A percentile compares a stretch with the other conserved stretches of the same genome.
Conservation (phyloP, 768 basidiomycete species). For the Mycena galopus region DNA sequence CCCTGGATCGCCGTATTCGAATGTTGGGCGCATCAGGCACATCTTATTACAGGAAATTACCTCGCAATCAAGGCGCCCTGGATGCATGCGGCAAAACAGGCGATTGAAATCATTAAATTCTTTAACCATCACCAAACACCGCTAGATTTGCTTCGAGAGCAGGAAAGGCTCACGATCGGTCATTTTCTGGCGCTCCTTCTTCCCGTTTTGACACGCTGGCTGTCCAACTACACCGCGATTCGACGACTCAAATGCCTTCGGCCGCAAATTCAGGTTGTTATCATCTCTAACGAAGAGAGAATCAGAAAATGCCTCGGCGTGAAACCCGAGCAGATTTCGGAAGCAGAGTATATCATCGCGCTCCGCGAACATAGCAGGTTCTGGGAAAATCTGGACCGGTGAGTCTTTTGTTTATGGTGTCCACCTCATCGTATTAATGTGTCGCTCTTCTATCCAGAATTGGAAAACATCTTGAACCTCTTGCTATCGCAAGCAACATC, state of each 20-base stretch:
- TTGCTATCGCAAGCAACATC: neutral
- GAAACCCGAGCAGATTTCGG: conserved; percentile 6
- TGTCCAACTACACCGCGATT: neutral
- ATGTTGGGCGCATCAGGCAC: conserved; percentile 35
- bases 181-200: conserved; percentile 34
- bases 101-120: conserved; percentile 41
- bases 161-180: conserved; percentile 27
- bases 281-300: neutral
- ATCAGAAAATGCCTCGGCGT: neutral
- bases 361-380: conserved; percentile 38
- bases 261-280: neutral
- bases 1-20: neutral
- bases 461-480: neutral
- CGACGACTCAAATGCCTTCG: neutral
- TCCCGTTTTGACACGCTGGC: conserved; percentile 26
- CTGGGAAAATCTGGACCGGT: conserved; percentile 43
- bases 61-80: conserved; percentile 10
- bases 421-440: neutral
- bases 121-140: conserved; percentile 45
- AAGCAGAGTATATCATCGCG: conserved; percentile 17
- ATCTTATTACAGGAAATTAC: conserved; percentile 41
- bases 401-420: conserved; percentile 8
- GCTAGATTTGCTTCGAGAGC: conserved; percentile 35
- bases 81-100: conserved; percentile 13
- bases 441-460: neutral